Percentiles rank a stretch among this genome's conserved stretches.
These are phyloP conservation scores for Neurospora sp. DNA, from an alignment of 495 filamentous ascomycete species.

Conservation along the genomic window DNA sequence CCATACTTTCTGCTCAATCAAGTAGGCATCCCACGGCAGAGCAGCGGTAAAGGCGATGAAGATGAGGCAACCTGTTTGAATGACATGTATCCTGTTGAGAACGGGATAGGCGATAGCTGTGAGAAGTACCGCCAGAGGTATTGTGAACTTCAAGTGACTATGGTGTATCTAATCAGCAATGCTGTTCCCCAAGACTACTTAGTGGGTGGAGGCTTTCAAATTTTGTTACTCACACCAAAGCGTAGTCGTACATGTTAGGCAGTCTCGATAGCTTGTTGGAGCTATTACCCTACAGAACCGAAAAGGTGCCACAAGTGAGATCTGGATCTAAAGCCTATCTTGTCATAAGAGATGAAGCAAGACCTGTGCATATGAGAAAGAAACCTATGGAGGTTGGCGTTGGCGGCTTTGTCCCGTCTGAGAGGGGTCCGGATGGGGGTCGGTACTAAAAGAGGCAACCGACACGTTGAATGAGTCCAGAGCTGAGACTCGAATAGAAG, in stretches of 20 bases:
- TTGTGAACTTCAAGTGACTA: constrained; percentile 59
- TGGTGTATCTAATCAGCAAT: neutral
- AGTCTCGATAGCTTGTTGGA: neutral
- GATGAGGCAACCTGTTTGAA: constrained; percentile 47
- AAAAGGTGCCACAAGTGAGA: neutral
- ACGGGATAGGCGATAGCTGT: constrained; percentile 49
- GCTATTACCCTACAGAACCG: neutral
- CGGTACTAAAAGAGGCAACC: neutral
- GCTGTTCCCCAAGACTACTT: neutral
- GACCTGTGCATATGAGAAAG: neutral
- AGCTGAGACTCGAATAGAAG: neutral
- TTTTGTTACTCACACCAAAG: constrained; percentile 44
- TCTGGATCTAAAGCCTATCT: neutral
- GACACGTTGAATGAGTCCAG: neutral
- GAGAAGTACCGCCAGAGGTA: constrained; percentile 48
- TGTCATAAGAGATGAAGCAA: neutral
- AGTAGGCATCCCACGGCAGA: constrained; percentile 62
- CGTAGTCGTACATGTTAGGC: constrained; percentile 51
- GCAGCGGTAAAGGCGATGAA: constrained; percentile 49
- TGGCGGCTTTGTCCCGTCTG: neutral
- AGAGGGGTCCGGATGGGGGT: neutral
- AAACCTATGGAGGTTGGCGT: neutral
- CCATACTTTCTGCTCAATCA: constrained; percentile 54
- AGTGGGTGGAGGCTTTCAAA: neutral
- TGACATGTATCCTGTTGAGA: constrained; percentile 44